Evolutionary conservation across 2,329 filamentous ascomycete species (phyloP).

Genomic region (Beauveria brongniartii): DNA sequence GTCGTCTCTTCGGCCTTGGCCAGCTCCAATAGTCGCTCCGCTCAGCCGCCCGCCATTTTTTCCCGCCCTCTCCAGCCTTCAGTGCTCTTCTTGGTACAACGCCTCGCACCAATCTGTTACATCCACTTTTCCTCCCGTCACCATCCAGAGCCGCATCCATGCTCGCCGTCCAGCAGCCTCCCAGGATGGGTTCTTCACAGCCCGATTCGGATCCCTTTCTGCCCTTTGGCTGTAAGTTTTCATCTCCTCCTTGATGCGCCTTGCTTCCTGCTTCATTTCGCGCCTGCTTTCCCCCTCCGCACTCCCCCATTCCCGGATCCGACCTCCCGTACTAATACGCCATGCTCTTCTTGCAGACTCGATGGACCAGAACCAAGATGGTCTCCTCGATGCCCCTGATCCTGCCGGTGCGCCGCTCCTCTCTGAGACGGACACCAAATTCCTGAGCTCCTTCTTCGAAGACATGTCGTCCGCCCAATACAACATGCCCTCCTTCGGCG

Average conservation of each 20-base stretch:
- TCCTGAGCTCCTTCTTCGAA: constrained; percentile 51
- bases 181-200: constrained; percentile 53
- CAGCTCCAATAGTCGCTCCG: not conserved
- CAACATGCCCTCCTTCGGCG: constrained; percentile 40
- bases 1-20: not conserved
- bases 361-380: constrained; percentile 36
- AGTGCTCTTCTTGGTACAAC: not conserved
- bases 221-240: constrained; percentile 60
- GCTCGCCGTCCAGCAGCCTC: constrained; percentile 45
- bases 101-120: not conserved
- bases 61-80: not conserved
- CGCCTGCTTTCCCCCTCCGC: not conserved
- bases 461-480: constrained; percentile 44
- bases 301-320: not conserved
- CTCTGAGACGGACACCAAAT: constrained; percentile 51
- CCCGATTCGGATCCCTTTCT: constrained; percentile 43
- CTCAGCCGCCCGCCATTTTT: not conserved
- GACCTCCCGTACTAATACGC: constrained; percentile 8
- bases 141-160: constrained; percentile 36
- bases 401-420: constrained; percentile 59
- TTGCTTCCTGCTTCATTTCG: not conserved
- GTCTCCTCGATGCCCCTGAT: constrained; percentile 48
- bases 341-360: constrained; percentile 28
- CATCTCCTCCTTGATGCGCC: constrained; percentile 7
- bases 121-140: constrained; percentile 10